These are phyloP conservation scores for Lolium perenne DNA, from an alignment of 176 grass and related monocot genomes.

Conservation along the genomic window DNA sequence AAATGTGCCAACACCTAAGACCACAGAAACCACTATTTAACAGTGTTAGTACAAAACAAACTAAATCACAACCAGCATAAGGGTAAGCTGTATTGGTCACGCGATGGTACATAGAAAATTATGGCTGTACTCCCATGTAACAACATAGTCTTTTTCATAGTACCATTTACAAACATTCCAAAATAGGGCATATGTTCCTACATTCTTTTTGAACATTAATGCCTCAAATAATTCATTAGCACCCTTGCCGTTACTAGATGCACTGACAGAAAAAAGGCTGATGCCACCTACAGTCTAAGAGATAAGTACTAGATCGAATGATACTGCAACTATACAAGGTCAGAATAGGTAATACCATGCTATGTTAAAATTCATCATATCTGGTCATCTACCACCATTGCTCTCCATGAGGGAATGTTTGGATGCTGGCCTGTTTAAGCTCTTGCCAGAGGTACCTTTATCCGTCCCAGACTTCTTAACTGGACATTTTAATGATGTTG, in stretches of 20 bases:
- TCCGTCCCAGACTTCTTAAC: constrained; percentile 52
- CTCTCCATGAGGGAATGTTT: constrained; percentile 58
- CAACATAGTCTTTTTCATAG: constrained; percentile 6
- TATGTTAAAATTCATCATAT: constrained; percentile 32
- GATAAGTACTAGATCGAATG: constrained; percentile 4
- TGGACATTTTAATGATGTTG: constrained; percentile 54
- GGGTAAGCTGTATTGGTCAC: neutral
- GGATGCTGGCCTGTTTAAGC: constrained; percentile 64
- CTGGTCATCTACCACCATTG: constrained; percentile 62
- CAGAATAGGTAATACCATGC: constrained; percentile 27
- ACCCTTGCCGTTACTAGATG: constrained; percentile 35
- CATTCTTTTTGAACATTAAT: constrained; percentile 37
- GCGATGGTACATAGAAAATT: neutral
- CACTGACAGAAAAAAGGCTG: neutral
- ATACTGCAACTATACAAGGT: constrained; percentile 40
- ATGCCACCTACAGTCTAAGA: constrained; percentile 32
- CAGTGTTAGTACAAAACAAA: neutral
- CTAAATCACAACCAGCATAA: constrained; percentile 13
- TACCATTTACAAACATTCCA: constrained; percentile 23
- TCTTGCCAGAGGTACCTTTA: constrained; percentile 56
- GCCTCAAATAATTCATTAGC: constrained; percentile 24
- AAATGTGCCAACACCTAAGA: neutral
- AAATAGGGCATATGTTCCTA: constrained; percentile 31
- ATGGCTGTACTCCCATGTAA: neutral
- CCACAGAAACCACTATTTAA: constrained; percentile 15